Conservation (phyloP, 179 eudicot genomes). For the Drosera spatulata region DNA sequence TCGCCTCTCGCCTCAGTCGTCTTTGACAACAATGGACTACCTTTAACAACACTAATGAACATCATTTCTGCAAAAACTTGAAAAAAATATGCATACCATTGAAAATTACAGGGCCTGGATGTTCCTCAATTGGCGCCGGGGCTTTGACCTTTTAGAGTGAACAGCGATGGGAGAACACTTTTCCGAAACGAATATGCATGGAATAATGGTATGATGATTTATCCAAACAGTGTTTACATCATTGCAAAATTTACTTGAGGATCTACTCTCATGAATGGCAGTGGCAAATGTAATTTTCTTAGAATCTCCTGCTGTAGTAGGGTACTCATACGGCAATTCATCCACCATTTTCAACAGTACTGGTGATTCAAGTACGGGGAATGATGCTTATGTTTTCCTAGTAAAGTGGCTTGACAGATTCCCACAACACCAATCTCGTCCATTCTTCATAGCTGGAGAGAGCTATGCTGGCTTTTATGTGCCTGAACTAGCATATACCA, state of each 20-base stretch:
- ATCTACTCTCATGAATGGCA: no score
- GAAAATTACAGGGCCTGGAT: no score
- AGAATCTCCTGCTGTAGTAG: conserved; percentile 56
- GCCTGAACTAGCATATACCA: conserved; percentile 47
- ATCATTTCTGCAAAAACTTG: no score
- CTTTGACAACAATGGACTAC: no score
- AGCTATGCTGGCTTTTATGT: conserved; percentile 60
- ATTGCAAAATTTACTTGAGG: no score
- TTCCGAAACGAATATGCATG: conserved; percentile 31
- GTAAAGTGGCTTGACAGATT: conserved; percentile 52
- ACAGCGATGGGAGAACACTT: conserved; percentile 34
- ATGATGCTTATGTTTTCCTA: conserved; percentile 32
- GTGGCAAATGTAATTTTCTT: conserved; percentile 59
- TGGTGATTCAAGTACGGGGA: conserved; percentile 45
- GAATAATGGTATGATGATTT: conserved; percentile 35
- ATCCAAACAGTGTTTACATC: no score
- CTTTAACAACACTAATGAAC: no score
- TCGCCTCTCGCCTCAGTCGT: no score
- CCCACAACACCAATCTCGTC: conserved; percentile 36
- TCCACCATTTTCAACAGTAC: conserved; percentile 16
- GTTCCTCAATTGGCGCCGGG: no score
- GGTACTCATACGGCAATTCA: conserved; percentile 45
- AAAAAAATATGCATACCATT: no score
- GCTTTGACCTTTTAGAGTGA: conserved; percentile 47
- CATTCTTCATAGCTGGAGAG: conserved; percentile 43